A percentile compares a stretch with the other conserved stretches of the same genome.
These are phyloP conservation scores for Jatropha curcas DNA, from an alignment of 345 rosid genomes.

Conservation along the genomic window DNA sequence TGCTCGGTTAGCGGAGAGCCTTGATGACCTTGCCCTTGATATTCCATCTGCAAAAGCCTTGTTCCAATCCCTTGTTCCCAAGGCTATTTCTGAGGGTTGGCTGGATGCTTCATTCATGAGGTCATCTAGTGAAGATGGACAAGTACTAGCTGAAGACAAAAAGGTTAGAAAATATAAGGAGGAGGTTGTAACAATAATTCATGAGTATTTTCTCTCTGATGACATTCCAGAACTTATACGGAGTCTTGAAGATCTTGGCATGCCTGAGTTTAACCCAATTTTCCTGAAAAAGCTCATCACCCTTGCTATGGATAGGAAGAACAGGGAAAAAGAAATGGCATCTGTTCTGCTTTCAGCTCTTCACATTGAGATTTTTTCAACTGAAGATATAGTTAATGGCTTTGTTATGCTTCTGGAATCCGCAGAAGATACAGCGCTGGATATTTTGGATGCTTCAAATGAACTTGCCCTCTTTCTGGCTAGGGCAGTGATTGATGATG, in stretches of 20 bases:
- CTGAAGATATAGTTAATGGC: conserved; percentile 84
- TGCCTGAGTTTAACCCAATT: conserved; percentile 71
- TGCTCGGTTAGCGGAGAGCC: conserved; percentile 78
- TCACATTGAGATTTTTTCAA: conserved; percentile 91
- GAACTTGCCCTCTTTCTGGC: conserved; percentile 97
- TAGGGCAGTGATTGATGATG: conserved; percentile 96
- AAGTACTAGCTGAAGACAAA: conserved; percentile 40
- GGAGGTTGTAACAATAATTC: conserved; percentile 77
- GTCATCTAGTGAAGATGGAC: conserved; percentile 45
- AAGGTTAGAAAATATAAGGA: conserved; percentile 68
- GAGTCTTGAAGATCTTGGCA: conserved; percentile 80
- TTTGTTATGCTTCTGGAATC: conserved; percentile 93
- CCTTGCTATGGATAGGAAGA: conserved; percentile 96
- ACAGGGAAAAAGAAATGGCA: conserved; percentile 99
- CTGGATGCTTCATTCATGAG: conserved; percentile 65
- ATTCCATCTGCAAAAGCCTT: conserved; percentile 75
- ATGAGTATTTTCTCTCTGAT: conserved; percentile 94
- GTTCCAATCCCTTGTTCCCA: conserved; percentile 60
- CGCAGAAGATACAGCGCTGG: conserved; percentile 94
- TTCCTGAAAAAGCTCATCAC: conserved; percentile 89
- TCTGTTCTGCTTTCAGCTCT: conserved; percentile 91
- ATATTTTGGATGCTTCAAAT: conserved; percentile 91
- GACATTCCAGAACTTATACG: conserved; percentile 94
- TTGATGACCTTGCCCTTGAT: conserved; percentile 94
- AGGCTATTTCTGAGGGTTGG: conserved; percentile 88